phyloP scores from a whole-genome alignment of 2,329 filamentous ascomycete genomes.

The Alternaria incomplexa region DNA sequence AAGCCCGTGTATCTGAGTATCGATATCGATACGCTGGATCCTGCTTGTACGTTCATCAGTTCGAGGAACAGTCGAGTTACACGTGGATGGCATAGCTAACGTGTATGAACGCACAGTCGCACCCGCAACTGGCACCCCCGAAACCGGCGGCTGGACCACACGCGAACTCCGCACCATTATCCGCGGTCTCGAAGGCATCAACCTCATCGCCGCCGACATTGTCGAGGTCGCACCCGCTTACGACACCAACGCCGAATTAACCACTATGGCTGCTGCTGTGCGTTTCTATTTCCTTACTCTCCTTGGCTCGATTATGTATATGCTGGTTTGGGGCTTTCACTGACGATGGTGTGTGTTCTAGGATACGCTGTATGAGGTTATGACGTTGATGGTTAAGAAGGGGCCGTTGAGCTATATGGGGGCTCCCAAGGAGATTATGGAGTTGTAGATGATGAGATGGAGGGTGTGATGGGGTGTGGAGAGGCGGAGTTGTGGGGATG shows the following conservation, averaged over 20 bases:
- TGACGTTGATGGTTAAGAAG: slow-evolving; percentile 83
- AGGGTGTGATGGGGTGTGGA: neutral
- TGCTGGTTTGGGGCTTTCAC: neutral
- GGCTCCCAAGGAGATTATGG: slow-evolving; percentile 33
- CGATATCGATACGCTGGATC: slow-evolving; percentile 88
- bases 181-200: slow-evolving; percentile 70
- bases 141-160: slow-evolving; percentile 78
- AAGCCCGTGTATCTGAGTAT: slow-evolving; percentile 82
- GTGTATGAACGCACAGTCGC: slow-evolving; percentile 57
- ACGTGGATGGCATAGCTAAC: slow-evolving; percentile 1
- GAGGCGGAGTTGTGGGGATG: neutral
- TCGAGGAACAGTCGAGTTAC: neutral
- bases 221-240: slow-evolving; percentile 76
- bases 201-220: slow-evolving; percentile 73
- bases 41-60: slow-evolving; percentile 74
- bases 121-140: slow-evolving; percentile 75
- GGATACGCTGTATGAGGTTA: slow-evolving; percentile 75
- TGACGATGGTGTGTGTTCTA: slow-evolving; percentile 8
- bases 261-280: slow-evolving; percentile 74
- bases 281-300: slow-evolving; percentile 11
- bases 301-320: neutral
- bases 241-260: slow-evolving; percentile 74
- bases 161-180: slow-evolving; percentile 75
- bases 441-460: slow-evolving; percentile 19
- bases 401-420: slow-evolving; percentile 67